A percentile compares a stretch with the other conserved stretches of the same genome.
Evolutionary conservation across 495 filamentous ascomycete species (phyloP).

Genomic region (Platismatia glauca): DNA sequence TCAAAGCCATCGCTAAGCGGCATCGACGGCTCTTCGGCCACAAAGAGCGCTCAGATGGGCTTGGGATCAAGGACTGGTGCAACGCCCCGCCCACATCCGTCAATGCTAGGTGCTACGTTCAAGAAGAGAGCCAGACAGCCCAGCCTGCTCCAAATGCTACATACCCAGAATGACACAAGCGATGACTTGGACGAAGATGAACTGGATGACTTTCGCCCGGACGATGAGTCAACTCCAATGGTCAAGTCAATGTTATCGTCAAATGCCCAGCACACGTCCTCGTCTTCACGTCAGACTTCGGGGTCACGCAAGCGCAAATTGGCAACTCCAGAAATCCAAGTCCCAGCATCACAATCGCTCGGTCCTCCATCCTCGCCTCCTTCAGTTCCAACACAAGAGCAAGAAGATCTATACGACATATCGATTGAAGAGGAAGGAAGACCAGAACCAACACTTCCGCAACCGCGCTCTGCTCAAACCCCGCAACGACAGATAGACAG

Average conservation of each 20-base stretch:
- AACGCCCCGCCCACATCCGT: slow-evolving; percentile 19
- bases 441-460: slow-evolving; percentile 15
- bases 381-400: not conserved
- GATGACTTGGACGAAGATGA: slow-evolving; percentile 45
- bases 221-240: slow-evolving; percentile 59
- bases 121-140: slow-evolving; percentile 56
- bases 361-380: slow-evolving; percentile 11
- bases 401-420: slow-evolving; percentile 8
- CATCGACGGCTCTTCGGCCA: not conserved
- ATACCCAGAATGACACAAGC: slow-evolving; percentile 41
- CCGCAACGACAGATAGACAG: slow-evolving; percentile 9
- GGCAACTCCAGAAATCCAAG: slow-evolving; percentile 22
- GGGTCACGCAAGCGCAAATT: slow-evolving; percentile 25
- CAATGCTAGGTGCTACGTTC: slow-evolving; percentile 42
- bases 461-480: slow-evolving; percentile 5
- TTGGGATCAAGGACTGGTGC: slow-evolving; percentile 2
- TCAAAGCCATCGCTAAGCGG: slow-evolving; percentile 7
- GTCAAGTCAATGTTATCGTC: slow-evolving; percentile 12
- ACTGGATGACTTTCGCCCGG: slow-evolving; percentile 50
- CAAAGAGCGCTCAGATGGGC: not conserved
- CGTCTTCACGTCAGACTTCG: slow-evolving; percentile 16
- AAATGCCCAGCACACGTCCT: slow-evolving; percentile 10
- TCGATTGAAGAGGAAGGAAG: slow-evolving; percentile 10
- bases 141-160: slow-evolving; percentile 58
- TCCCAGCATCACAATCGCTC: slow-evolving; percentile 20